phyloP scores from a whole-genome alignment of 495 filamentous ascomycete genomes.

The Aspergillus haitiensis region DNA sequence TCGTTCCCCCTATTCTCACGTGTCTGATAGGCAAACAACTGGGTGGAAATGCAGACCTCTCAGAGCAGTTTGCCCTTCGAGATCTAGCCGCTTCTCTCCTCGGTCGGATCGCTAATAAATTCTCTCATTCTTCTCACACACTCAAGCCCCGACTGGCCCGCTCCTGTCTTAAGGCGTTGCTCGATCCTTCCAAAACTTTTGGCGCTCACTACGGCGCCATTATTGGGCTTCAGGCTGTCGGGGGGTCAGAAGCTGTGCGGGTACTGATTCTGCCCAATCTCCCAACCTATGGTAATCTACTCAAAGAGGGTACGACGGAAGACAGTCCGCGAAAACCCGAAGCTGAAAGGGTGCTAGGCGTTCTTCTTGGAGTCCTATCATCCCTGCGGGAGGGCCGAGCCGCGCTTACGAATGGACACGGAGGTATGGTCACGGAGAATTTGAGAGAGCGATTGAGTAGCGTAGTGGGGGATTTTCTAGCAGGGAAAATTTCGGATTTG shows the following conservation, averaged over 20 bases:
- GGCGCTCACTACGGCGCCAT: constrained; percentile 86
- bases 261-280: constrained; percentile 79
- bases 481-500: constrained; percentile 50
- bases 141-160: constrained; percentile 86
- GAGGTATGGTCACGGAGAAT: constrained; percentile 49
- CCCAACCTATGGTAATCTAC: constrained; percentile 69
- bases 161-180: constrained; percentile 84
- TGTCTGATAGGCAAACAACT: constrained; percentile 86
- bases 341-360: constrained; percentile 61
- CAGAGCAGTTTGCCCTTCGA: constrained; percentile 76
- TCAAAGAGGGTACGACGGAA: constrained; percentile 64
- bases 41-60: constrained; percentile 52
- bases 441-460: constrained; percentile 56
- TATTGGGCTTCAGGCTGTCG: constrained; percentile 69
- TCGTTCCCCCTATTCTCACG: constrained; percentile 87
- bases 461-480: constrained; percentile 60
- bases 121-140: constrained; percentile 68
- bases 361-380: constrained; percentile 59
- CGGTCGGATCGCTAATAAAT: constrained; percentile 69
- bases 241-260: constrained; percentile 76
- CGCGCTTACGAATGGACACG: constrained; percentile 45
- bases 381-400: constrained; percentile 43
- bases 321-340: constrained; percentile 53
- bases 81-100: constrained; percentile 81
- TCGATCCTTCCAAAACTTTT: constrained; percentile 78